Evolutionary conservation across 495 filamentous ascomycete species (phyloP).

Genomic region (Lichenothelia convexa): DNA sequence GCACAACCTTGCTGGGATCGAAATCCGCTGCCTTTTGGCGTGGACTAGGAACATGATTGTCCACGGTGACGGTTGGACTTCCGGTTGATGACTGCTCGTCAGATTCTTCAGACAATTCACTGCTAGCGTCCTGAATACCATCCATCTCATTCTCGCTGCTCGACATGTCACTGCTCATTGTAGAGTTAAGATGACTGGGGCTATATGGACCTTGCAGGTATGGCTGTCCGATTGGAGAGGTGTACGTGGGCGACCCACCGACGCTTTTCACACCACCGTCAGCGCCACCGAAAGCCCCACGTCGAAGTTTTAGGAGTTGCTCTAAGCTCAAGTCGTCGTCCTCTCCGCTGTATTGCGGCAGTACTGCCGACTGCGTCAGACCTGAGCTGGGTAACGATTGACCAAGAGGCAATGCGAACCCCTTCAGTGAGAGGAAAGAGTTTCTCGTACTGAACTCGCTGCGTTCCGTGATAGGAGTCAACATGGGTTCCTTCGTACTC

Average conservation of each 20-base stretch:
- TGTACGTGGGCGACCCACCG: conserved; percentile 35
- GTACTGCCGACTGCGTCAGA: conserved; percentile 51
- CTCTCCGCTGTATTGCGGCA: conserved; percentile 34
- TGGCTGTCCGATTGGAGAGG: background rate
- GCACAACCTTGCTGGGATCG: background rate
- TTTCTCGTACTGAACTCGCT: conserved; percentile 93
- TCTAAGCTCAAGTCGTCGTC: conserved; percentile 55
- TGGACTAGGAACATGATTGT: background rate
- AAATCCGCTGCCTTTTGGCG: background rate
- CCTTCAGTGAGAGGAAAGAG: conserved; percentile 55
- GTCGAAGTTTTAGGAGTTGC: conserved; percentile 52
- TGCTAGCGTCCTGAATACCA: background rate
- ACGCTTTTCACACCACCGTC: conserved; percentile 46
- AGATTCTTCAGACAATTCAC: background rate
- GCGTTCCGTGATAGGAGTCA: conserved; percentile 91
- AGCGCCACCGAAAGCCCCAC: conserved; percentile 64
- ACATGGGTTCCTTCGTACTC: conserved; percentile 64
- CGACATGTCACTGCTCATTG: background rate
- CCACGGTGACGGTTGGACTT: background rate
- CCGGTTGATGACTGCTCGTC: background rate
- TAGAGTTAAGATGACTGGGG: conserved; percentile 7
- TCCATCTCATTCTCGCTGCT: conserved; percentile 2
- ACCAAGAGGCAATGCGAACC: conserved; percentile 29
- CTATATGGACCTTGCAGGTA: conserved; percentile 5
- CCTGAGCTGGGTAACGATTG: conserved; percentile 35